These are phyloP conservation scores for Pichia cabralensis DNA, from an alignment of 805 yeast genomes.

Conservation along the genomic window DNA sequence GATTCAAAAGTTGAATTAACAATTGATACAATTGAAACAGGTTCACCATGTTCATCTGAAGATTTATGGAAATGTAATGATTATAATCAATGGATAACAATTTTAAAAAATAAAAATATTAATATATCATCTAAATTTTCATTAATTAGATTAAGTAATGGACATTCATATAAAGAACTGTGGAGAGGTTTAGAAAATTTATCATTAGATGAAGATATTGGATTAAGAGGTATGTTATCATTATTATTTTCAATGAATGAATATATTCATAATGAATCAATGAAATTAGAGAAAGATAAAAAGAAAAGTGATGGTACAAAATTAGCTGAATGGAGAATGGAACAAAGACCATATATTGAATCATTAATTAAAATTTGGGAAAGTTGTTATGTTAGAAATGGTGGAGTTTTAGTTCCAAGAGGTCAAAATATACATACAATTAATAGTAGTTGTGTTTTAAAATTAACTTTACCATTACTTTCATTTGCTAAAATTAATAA, in stretches of 20 bases:
- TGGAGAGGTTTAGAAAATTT: constrained; percentile 40
- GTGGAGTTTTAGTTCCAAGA: constrained; percentile 50
- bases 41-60: constrained; percentile 54
- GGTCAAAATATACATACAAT: constrained; percentile 40
- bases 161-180: constrained; percentile 40
- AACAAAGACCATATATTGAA: constrained; percentile 48
- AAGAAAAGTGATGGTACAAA: constrained; percentile 30
- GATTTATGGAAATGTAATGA: constrained; percentile 47
- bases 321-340: constrained; percentile 57
- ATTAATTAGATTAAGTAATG: constrained; percentile 48
- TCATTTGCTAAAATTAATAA: constrained; percentile 59
- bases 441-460: constrained; percentile 44
- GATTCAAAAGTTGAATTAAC: constrained; percentile 33
- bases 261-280: constrained; percentile 44
- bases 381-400: constrained; percentile 45
- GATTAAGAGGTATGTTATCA: constrained; percentile 42
- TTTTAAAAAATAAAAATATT: constrained; percentile 29
- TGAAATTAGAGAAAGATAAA: constrained; percentile 22
- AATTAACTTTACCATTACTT: constrained; percentile 56
- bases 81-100: constrained; percentile 40
- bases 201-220: constrained; percentile 29
- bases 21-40: constrained; percentile 43
- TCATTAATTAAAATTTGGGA: constrained; percentile 61
- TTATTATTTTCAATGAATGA: constrained; percentile 61
- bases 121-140: constrained; percentile 42